These are phyloP conservation scores for Haberlea rhodopensis DNA, from an alignment of 257 asterid species.

Conservation along the genomic window DNA sequence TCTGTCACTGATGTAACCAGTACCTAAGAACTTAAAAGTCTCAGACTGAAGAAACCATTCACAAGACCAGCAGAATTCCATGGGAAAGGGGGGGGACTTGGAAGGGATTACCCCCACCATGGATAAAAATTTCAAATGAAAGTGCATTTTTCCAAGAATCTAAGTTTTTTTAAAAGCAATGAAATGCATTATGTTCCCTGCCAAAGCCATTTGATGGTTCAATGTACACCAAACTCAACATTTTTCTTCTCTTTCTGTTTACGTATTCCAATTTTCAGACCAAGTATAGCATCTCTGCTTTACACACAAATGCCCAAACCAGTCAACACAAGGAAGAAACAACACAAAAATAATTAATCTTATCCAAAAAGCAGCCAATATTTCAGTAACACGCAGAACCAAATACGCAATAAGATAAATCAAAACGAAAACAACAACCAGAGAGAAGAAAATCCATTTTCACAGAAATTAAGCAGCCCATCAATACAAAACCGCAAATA, in stretches of 20 bases:
- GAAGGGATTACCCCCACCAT: no score
- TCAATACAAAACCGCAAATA: not conserved
- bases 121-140: no score
- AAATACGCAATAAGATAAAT: conserved; percentile 2
- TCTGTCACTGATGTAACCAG: not conserved
- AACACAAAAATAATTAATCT: not conserved
- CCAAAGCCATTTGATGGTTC: not conserved
- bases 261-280: not conserved
- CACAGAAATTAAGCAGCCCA: conserved; percentile 13
- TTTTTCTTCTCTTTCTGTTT: no score
- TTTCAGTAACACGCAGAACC: not conserved
- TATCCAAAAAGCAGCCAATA: conserved; percentile 18
- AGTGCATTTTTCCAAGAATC: no score
- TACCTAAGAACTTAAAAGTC: not conserved
- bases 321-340: not conserved
- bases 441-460: conserved; percentile 15
- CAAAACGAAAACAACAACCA: conserved; percentile 9
- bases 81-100: not conserved
- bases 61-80: not conserved
- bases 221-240: not conserved
- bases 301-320: not conserved
- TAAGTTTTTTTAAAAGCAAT: not conserved
- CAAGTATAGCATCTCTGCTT: not conserved
- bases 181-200: not conserved
- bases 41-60: no score